Evolutionary conservation across 306 rosid species (phyloP), one percentile per base, ranked within the genome.

Genomic region (Psophocarpus tetragonolobus): DNA sequence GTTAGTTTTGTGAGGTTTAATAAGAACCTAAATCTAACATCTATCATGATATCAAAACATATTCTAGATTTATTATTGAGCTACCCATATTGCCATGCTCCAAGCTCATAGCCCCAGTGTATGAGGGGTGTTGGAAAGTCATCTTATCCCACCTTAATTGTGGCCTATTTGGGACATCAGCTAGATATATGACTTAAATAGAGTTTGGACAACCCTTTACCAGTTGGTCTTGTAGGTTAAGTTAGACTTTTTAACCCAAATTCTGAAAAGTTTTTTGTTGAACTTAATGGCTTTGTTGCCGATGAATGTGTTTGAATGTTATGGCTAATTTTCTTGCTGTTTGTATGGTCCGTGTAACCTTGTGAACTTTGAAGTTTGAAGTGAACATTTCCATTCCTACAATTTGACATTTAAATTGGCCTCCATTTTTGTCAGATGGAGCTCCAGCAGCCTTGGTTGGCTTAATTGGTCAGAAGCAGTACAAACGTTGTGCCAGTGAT

Each of bases 361-460:
- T 39, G 62, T 64, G 32, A 72, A 29, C 33, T 36, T 78, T 67
- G 67, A 45, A 58, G 70, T 36, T 78, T 67, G 67, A 45, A 58
- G 70, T 18, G 23, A 47, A 83, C 12, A 24, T 21, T 38, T 18
- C 11, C 65, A 6, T 71, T 69, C 26, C 15, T 15, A 36, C 33
- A 64, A 4, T 67, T 68, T 48, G 63, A 79, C 23, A 4, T 11
- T 33, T 26, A 35, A 30, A 27, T 6, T 51, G 26, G 44, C 75
- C 63, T 38, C 74, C 57, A 32, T 39, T 84, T 82, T 80, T 78
- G 29, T 71, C 86, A 96, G 99, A 87, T 76, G 99, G 99, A 81
- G 96, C 98, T 84, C 99, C 99, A 1, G 69, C 98, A 56, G 76
- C 99, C 38, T 90, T 96, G 80, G 99, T 96, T 58, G 78, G 99